Evolutionary conservation across 805 yeast species (phyloP), one percentile per base, ranked within the genome.

Genomic region (Starmerella davenportii): DNA sequence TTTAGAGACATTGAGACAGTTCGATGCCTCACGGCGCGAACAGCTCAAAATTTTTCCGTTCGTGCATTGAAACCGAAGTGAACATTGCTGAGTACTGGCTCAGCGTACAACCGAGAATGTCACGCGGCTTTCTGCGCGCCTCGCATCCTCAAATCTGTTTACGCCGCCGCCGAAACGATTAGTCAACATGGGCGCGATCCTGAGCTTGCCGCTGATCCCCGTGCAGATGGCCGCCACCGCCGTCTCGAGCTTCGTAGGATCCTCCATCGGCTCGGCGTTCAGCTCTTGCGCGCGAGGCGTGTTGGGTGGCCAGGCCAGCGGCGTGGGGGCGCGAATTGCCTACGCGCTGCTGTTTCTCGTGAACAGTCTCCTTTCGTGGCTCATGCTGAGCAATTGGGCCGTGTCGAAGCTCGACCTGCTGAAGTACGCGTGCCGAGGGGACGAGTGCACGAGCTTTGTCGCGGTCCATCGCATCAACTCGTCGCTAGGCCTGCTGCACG

Each of bases 391-490:
- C 15, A 82, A 82, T 44, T 77, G 79, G 57, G 74, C 87, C 4
- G 68, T 77, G 16, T 65, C 72, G 42, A 71, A 79, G 59, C 72
- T 90, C 7, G 82, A 81, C 13, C 64, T 69, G 42, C 70, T 79
- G 51, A 76, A 75, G 49, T 67, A 67, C 45, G 74, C 70, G 31
- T 87, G 98, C 59, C 73, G 75, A 33, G 93, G 90, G 13, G 71
- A 72, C 18, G 77, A 79, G 40, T 79, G 79, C 49, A 84, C 94
- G 57, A 93, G 95, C 35, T 90, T 87, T 58, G 80, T 82, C 14
- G 85, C 93, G 4, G 95, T 90, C n/a, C 92, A 90, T 55, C 63
- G 96, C 40, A 64, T 90, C 50, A 82, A 82, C 58, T 79, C 84
- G 53, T 85, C 95, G 2, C 62, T 90, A 16, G 96, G 93, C 2